Evolutionary conservation across 371 early-diverging fungal genomes (phyloP).

Genomic region (Rhizopus microsporus): DNA sequence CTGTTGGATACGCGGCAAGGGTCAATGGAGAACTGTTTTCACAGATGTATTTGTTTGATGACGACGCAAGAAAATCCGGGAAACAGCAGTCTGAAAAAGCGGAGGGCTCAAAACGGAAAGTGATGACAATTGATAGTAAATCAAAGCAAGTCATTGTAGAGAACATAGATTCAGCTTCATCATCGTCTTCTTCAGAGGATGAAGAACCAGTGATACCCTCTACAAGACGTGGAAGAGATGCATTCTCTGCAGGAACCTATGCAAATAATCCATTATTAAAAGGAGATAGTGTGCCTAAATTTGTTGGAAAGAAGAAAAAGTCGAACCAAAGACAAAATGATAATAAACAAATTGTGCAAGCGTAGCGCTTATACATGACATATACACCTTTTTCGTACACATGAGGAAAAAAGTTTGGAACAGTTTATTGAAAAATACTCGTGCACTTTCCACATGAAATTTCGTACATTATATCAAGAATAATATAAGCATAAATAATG

Average conservation of each 20-base stretch:
- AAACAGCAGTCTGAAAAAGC: slow-evolving; percentile 42
- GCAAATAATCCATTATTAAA: slow-evolving; percentile 48
- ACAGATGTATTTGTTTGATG: slow-evolving; percentile 16
- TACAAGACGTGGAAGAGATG: not conserved
- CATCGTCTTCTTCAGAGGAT: slow-evolving; percentile 31
- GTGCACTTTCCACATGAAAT: too few species aligned
- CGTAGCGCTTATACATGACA: not conserved
- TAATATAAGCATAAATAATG: too few species aligned
- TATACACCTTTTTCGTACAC: not conserved
- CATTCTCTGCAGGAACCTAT: slow-evolving; percentile 36
- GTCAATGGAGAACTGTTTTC: not conserved
- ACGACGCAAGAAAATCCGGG: slow-evolving; percentile 56
- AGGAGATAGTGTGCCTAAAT: slow-evolving; percentile 34
- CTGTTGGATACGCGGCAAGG: slow-evolving; percentile 6
- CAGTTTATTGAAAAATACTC: too few species aligned
- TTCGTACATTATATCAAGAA: not conserved
- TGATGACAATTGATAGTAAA: slow-evolving; percentile 71
- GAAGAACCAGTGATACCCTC: slow-evolving; percentile 11
- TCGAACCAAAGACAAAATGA: slow-evolving; percentile 19
- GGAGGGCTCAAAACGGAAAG: slow-evolving; percentile 49
- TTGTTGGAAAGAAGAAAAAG: slow-evolving; percentile 28
- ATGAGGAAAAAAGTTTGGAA: too few species aligned
- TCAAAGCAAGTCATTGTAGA: slow-evolving; percentile 57
- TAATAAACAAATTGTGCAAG: slow-evolving; percentile 18
- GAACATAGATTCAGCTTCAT: slow-evolving; percentile 21